Evolutionary conservation across 225 moss, liverwort and hornwort species (phyloP).

Genomic region (Physcomitrium patens): DNA sequence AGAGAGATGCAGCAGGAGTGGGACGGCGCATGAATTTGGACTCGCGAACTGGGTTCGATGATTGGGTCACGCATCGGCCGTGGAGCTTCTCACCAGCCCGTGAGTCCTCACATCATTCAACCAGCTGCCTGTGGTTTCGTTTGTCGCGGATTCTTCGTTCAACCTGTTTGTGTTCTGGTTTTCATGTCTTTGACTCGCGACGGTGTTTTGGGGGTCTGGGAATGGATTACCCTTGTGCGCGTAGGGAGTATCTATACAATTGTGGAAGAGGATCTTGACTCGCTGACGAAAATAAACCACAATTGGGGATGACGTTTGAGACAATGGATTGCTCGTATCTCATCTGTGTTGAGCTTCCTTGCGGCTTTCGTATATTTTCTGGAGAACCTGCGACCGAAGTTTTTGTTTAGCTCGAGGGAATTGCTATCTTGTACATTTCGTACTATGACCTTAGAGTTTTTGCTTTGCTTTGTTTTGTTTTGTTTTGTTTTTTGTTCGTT

Average conservation of each 20-base stretch:
- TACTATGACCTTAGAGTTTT: background rate
- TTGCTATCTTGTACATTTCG: background rate
- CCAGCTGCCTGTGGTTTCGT: no score
- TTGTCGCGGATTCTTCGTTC: background rate
- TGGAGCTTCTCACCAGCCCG: conserved; percentile 31
- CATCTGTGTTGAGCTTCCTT: background rate
- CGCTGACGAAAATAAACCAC: background rate
- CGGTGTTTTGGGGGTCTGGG: background rate
- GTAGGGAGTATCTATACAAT: background rate
- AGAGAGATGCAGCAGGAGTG: background rate
- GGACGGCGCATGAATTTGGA: background rate
- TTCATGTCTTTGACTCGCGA: background rate
- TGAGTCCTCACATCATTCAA: conserved; percentile 26
- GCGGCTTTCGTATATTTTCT: background rate
- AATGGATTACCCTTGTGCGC: background rate
- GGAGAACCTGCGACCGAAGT: background rate
- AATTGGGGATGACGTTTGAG: background rate
- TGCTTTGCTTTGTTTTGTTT: no score
- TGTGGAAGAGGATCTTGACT: background rate
- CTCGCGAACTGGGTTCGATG: conserved; percentile 30
- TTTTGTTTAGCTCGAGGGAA: background rate
- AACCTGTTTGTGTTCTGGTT: background rate
- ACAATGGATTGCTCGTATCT: background rate
- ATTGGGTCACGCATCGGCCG: conserved; percentile 33
- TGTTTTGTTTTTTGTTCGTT: background rate